phyloP scores from a whole-genome alignment of 805 yeast genomes.

The Nakazawaea wyomingensis region DNA sequence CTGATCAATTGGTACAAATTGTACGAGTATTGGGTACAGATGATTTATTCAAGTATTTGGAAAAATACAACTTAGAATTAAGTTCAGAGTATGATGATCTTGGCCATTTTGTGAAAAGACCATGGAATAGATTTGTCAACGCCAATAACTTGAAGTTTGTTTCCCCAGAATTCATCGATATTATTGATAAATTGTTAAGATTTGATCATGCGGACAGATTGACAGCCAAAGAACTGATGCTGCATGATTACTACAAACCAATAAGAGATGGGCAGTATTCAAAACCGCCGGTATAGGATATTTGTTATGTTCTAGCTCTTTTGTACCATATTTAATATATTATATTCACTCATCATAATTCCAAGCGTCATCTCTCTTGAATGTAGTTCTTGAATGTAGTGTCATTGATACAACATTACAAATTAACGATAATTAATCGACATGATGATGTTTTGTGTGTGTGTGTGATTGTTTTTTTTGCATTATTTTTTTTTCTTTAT shows the following conservation, averaged over 20 bases:
- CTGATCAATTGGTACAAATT: slow-evolving; percentile 87
- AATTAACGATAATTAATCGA: no score
- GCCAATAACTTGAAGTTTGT: slow-evolving; percentile 44
- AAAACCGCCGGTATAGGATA: no score
- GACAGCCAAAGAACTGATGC: slow-evolving; percentile 86
- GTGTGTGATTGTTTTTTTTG: no score
- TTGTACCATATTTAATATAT: no score
- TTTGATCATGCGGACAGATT: slow-evolving; percentile 86
- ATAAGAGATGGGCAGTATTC: slow-evolving; percentile 74
- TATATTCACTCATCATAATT: no score
- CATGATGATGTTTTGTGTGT: no score
- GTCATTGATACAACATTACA: no score
- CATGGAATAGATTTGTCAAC: slow-evolving; percentile 61
- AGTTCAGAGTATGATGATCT: slow-evolving; percentile 73
- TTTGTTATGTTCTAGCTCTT: no score
- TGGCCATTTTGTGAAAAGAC: slow-evolving; percentile 60
- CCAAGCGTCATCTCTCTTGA: no score
- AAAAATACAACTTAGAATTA: slow-evolving; percentile 65
- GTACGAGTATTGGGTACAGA: slow-evolving; percentile 86
- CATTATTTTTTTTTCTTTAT: no score
- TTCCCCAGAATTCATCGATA: slow-evolving; percentile 56
- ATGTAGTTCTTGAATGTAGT: no score
- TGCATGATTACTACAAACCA: slow-evolving; percentile 64
- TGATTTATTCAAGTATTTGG: slow-evolving; percentile 61
- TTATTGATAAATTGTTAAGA: slow-evolving; percentile 65